Evolutionary conservation across 129 eudicot genomes (phyloP).

Genomic region (Ambrosia trifida): DNA sequence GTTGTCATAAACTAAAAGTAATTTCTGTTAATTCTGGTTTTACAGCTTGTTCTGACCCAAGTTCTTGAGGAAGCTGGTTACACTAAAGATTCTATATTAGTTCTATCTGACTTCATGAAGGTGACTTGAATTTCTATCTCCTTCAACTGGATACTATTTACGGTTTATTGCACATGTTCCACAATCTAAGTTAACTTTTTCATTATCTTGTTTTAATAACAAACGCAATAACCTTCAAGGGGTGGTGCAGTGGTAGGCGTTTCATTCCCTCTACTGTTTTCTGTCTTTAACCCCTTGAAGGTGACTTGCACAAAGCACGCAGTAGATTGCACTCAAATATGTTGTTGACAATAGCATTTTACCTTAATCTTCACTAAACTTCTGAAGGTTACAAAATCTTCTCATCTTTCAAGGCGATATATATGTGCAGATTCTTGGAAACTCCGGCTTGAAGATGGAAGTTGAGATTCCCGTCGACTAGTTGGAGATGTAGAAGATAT

Average conservation of each 20-base stretch:
- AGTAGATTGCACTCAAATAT: neutral
- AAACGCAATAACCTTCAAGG: neutral
- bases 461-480: slow-evolving; percentile 92
- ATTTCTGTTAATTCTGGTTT: slow-evolving; percentile 17
- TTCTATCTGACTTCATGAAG: slow-evolving; percentile 81
- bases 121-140: slow-evolving; percentile 34
- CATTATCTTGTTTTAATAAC: slow-evolving; percentile 7
- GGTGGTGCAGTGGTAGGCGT: too few species aligned
- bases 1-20: slow-evolving; percentile 4
- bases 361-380: neutral
- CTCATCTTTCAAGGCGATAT: too few species aligned
- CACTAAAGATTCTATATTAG: slow-evolving; percentile 64
- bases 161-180: neutral
- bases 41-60: slow-evolving; percentile 70
- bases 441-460: slow-evolving; percentile 76
- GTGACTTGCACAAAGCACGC: neutral
- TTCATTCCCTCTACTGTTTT: too few species aligned
- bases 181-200: neutral
- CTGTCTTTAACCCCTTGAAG: too few species aligned
- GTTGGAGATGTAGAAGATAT: slow-evolving; percentile 1
- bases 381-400: neutral
- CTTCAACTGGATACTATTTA: neutral
- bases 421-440: slow-evolving; percentile 74
- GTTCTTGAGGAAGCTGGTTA: slow-evolving; percentile 97
- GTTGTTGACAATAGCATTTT: neutral